Percentiles rank a stretch among this genome's conserved stretches.
Conservation (phyloP, 495 filamentous ascomycete genomes). For the Penicillium malachiteum region DNA sequence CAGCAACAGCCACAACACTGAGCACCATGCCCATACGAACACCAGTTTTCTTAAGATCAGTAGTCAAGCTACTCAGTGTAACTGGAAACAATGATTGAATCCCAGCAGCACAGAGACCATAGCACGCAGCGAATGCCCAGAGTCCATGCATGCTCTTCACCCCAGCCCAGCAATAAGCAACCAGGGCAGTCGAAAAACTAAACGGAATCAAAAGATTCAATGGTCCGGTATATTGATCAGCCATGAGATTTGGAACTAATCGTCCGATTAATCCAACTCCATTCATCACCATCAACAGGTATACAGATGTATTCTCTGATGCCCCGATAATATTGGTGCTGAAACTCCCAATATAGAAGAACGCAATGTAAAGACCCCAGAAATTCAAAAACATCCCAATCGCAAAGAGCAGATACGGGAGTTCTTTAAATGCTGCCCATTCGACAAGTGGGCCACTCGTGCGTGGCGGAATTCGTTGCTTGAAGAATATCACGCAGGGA, state of each 20-base stretch:
- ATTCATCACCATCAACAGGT: constrained; percentile 73
- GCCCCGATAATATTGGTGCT: constrained; percentile 57
- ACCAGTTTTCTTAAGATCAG: constrained; percentile 66
- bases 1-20: constrained; percentile 69
- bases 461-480: constrained; percentile 63
- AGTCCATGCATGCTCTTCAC: constrained; percentile 51
- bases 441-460: constrained; percentile 65
- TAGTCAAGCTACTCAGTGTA: constrained; percentile 59
- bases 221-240: constrained; percentile 63
- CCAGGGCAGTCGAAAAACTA: constrained; percentile 48
- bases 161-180: constrained; percentile 63
- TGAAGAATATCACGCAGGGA: constrained; percentile 54
- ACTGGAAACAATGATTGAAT: constrained; percentile 68
- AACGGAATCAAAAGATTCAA: constrained; percentile 61
- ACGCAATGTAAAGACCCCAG: constrained; percentile 70
- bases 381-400: constrained; percentile 65
- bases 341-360: constrained; percentile 71
- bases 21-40: constrained; percentile 80
- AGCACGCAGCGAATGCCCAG: constrained; percentile 60
- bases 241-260: constrained; percentile 60
- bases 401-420: constrained; percentile 65
- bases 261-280: constrained; percentile 64
- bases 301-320: constrained; percentile 54
- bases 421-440: constrained; percentile 63
- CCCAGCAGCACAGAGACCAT: constrained; percentile 61